Percentiles rank a stretch among this genome's conserved stretches.
Conservation (phyloP, 306 rosid genomes). For the Herpetospermum pedunculosum region DNA sequence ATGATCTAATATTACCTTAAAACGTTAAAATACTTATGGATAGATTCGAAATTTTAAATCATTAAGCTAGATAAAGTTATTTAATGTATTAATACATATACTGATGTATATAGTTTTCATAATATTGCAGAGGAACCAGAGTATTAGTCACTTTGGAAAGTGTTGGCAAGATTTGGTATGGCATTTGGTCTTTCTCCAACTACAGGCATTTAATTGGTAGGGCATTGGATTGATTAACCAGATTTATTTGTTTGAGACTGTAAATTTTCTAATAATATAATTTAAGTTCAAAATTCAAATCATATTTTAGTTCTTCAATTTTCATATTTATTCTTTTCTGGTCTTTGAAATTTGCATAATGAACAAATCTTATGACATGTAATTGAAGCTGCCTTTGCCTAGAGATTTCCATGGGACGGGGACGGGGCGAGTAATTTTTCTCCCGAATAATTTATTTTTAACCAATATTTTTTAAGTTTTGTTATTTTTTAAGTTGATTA, state of each 20-base stretch:
- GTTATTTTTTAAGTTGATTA: no score
- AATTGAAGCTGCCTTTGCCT: no score
- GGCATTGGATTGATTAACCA: not conserved
- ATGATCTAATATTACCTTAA: not conserved
- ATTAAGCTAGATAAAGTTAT: not conserved
- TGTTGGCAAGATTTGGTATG: not conserved
- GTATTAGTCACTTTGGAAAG: not conserved
- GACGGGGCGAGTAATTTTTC: no score
- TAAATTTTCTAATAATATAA: not conserved
- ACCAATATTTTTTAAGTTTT: no score
- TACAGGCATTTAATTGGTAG: not conserved
- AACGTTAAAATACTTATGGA: not conserved
- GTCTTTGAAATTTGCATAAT: no score
- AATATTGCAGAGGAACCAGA: constrained; percentile 11
- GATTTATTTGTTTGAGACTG: not conserved
- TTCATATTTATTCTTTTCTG: not conserved
- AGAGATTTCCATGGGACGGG: no score
- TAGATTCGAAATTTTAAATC: not conserved
- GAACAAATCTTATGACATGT: no score
- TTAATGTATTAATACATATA: not conserved
- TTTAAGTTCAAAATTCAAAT: not conserved
- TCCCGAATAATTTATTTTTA: no score
- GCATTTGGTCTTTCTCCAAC: not conserved
- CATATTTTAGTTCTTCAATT: not conserved
- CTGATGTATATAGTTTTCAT: not conserved